Conservation (phyloP, 495 filamentous ascomycete species). For the Clavariopsis aquatica region DNA sequence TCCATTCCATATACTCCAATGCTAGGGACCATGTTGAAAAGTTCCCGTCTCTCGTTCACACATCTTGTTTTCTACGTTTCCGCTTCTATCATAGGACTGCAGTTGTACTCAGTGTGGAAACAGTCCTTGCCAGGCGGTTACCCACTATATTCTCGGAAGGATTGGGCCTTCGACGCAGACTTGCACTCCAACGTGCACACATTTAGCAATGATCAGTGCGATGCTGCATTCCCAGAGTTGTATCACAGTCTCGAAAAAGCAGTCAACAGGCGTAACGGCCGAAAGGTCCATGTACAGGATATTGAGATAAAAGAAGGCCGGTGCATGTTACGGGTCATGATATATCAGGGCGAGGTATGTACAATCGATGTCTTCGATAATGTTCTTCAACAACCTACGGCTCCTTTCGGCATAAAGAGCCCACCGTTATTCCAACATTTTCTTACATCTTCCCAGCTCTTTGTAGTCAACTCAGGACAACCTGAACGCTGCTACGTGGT, state of each 20-base stretch:
- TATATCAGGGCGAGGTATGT: constrained; percentile 26
- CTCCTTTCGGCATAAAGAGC: neutral
- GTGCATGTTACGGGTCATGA: constrained; percentile 28
- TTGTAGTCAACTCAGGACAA: constrained; percentile 19
- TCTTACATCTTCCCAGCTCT: constrained; percentile 5
- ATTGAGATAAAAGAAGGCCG: constrained; percentile 18
- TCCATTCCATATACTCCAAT: constrained; percentile 11
- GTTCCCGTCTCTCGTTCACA: constrained; percentile 16
- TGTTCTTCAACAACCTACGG: neutral
- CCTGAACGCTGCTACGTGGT: constrained; percentile 27
- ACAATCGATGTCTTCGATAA: neutral
- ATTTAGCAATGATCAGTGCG: constrained; percentile 26
- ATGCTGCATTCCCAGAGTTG: constrained; percentile 29
- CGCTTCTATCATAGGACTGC: constrained; percentile 13
- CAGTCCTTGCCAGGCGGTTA: neutral
- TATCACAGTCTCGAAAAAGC: constrained; percentile 23
- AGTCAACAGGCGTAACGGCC: constrained; percentile 18
- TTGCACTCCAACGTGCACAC: constrained; percentile 29
- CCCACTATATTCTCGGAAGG: constrained; percentile 3
- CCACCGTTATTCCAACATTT: neutral
- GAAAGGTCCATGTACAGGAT: constrained; percentile 7
- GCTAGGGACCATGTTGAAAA: constrained; percentile 19
- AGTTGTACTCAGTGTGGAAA: constrained; percentile 19
- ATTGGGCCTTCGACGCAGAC: constrained; percentile 24
- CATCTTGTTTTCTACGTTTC: constrained; percentile 14